Conservation (phyloP, 2,329 filamentous ascomycete genomes). For the Nemania sp. region DNA sequence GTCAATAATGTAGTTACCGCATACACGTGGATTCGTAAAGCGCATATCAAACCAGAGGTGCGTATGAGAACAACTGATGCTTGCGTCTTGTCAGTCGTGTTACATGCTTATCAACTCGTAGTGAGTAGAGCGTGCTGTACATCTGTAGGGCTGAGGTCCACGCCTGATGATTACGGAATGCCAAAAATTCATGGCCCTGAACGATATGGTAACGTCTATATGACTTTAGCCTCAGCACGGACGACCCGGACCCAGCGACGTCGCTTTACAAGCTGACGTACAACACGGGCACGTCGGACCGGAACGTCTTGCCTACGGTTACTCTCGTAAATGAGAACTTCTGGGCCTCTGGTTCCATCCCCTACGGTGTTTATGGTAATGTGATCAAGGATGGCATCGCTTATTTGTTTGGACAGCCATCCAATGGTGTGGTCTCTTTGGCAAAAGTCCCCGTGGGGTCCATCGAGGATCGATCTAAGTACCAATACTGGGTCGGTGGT, state of each 20-base stretch:
- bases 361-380: constrained; percentile 32
- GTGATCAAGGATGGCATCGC: constrained; percentile 29
- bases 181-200: neutral
- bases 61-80: neutral
- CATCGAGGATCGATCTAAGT: constrained; percentile 31
- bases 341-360: constrained; percentile 28
- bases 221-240: constrained; percentile 21
- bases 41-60: constrained; percentile 27
- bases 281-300: constrained; percentile 13
- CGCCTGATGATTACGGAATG: neutral
- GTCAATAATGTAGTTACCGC: constrained; percentile 22
- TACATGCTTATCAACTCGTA: constrained; percentile 8
- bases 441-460: constrained; percentile 28
- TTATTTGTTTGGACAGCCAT: constrained; percentile 31
- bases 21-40: constrained; percentile 36
- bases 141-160: neutral
- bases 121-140: constrained; percentile 12
- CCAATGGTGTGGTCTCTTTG: constrained; percentile 26
- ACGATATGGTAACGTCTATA: constrained; percentile 7
- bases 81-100: neutral
- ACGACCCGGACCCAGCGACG: constrained; percentile 28
- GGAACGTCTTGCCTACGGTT: constrained; percentile 29
- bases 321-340: constrained; percentile 32
- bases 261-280: constrained; percentile 35
- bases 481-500: constrained; percentile 29